Base-by-base conservation (phyloP, 352 stramenopile genomes). In the Pythium insidiosum region DNA sequence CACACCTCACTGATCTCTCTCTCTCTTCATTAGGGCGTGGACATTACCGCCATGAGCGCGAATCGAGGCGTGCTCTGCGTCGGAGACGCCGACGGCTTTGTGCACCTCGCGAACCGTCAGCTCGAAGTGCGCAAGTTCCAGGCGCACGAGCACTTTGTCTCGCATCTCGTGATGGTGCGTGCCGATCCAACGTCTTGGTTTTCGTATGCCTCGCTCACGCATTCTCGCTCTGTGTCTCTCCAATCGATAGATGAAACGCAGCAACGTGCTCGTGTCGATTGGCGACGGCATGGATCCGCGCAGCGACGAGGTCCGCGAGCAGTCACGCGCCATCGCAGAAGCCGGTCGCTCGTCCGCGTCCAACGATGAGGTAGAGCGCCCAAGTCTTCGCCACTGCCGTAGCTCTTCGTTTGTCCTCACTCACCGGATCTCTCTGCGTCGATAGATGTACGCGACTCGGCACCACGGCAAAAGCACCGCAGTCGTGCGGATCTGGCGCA, bases 61-160 rank as follows among this genome's bases (percentile, higher is more conserved):
- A 93, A 93, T 48, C 78, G 81, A 47, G 81, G 81, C 46, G 68
- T 93, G 50, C 81, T 93, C 54, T 88, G 77, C 53, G 67, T 91
- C 13, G 81, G 81, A 46, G 81, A 93, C 50, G 73, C 75, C 34
- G 74, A 90, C 41, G 81, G 81, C 16, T 88, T 76, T 53, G 73
- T 93, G n/a, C 76, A 91, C 34, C 51, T 93, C 43, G 73, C 78
- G 20, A 93, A 93, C 38, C 76, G 78, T 0, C 81, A 86, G 47
- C 56, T 91, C 13, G 81, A 93, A 54, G 73, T 67, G 45, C 75
- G 81, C 25, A 85, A 84, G 50, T 93, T 91, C 46, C 81, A 83
- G 43, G 81, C 81, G 12, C 78, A 93, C 37, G 78, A 93, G 37
- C 57, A 89, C 43, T 93, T 93, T 49, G 81, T 91, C 25, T 93